Base-by-base conservation (phyloP, 768 basidiomycete species). In the Leccinum uliginosum region DNA sequence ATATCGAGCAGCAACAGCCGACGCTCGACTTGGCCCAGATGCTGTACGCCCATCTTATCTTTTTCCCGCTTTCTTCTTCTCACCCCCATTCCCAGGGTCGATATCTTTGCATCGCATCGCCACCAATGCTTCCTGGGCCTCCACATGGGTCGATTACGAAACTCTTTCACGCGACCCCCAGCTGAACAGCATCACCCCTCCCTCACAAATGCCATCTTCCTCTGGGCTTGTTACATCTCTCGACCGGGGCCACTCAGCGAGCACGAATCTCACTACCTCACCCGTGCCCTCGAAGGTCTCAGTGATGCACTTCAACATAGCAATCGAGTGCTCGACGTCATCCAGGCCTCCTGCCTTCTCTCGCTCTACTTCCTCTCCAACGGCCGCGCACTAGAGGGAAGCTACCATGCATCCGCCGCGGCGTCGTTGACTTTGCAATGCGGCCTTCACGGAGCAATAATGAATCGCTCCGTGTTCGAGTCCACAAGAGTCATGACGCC, bases 151-250 rank as follows among this genome's bases (percentile, higher is more conserved):
- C 80, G 80, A 47, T 74, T 92, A 48, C 76, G 84, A 30, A 84
- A 86, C 49, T 83, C 83, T 32, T 73, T 91, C 43, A 74, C 72
- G 45, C 74, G 77, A 6, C 80, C 85, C 15, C 53, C 68, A 4
- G 62, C 79, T 48, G 83, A 88, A 56, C 87, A 87, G 54, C 83
- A 83, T 19, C 90, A 92, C 64, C 85, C 90, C 9, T 83, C 80
- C 53, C 78, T 93, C 14, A 83, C 91, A 78, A 89, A 91, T 65
- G 80, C 89, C 59, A 85, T 91, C 65, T 92, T 85, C 67, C 81
- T 91, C 7, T 91, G 89, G 86, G 86, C 88, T 2, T 91, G 89
- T 69, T 89, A 86, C 67, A 78, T 91, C 40, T 89, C 90, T 10
- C 79, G 87, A 21, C 84, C 88, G 7, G 85, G 83, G 38, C 78